Percentiles rank a stretch among this genome's conserved stretches.
These are phyloP conservation scores for Penicillium aurantiogriseum DNA, from an alignment of 2,329 filamentous ascomycete species.

Conservation along the genomic window DNA sequence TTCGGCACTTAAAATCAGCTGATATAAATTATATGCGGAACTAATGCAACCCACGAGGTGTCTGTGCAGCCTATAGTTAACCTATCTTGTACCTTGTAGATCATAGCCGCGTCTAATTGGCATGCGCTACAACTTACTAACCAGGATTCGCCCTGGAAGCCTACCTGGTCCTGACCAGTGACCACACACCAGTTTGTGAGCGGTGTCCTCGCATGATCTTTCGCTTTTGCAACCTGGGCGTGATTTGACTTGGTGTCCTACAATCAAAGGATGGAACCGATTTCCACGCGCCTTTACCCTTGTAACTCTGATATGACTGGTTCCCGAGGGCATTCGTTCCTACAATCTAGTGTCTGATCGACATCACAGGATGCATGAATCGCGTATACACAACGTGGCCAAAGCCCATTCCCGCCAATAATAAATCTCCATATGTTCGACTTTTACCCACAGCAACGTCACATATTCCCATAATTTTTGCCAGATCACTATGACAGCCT, in stretches of 20 bases:
- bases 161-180: neutral
- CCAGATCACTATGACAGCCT: neutral
- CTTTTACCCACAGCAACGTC: neutral
- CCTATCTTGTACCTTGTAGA: neutral
- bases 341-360: neutral
- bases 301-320: neutral
- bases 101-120: conserved; percentile 10
- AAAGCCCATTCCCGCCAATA: neutral
- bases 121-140: neutral
- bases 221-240: neutral
- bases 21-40: conserved; percentile 21
- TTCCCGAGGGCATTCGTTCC: neutral
- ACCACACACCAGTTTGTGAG: neutral
- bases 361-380: neutral
- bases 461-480: neutral
- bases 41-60: conserved; percentile 20
- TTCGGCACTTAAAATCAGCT: conserved; percentile 18
- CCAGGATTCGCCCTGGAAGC: neutral
- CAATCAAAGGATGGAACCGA: neutral
- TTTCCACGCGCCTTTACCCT: neutral
- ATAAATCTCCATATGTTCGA: neutral
- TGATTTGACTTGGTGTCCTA: neutral
- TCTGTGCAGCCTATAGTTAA: conserved; percentile 14
- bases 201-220: neutral
- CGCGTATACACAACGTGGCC: neutral